Base-by-base conservation (phyloP, 1,284 basidiomycete species). In the Ceratobasidium sp. region DNA sequence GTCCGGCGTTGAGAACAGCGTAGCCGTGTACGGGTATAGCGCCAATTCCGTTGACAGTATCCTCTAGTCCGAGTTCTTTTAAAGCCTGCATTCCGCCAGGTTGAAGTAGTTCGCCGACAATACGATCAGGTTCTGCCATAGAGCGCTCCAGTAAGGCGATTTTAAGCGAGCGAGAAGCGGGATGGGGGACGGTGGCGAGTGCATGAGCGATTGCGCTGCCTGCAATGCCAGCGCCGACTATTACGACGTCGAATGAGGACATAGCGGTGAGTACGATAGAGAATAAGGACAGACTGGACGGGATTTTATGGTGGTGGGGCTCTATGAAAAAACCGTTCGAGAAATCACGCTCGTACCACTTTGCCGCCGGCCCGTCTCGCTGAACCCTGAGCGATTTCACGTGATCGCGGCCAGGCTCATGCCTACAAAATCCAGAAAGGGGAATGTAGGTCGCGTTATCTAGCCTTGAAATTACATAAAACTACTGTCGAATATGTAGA, bases 81-180 rank as follows among this genome's bases (percentile, higher is more conserved):
- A 99, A 86, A 0, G 95, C 92, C 3, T 88, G 86, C 26, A 97
- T 91, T 5, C 98, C 98, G 0, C 94, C 97, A 0, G 98, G 98
- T 82, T 99, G 97, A 26, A 99, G 87, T 0, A 99, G 90, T 84
- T 99, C 98, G 49, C 98, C 97, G 49, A 99, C 97, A 81, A 99
- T 99, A 31, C 97, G 90, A 87, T 99, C 96, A 0, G 98, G 97
- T 83, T 97, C 93, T 0, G 91, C 87, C 13, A 99, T 88, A 51
- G 97, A 97, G 61, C 96, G 90, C 84, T 98, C 95, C 77, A 98
- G 85, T 1, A 97, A 85, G 26, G 92, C 91, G 78, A 97, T 91
- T n/a, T 89, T 90, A 39, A 96, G 87, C 1, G 91, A 91, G 3
- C 81, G 73, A 49, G 75, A 61, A 28, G 78, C 15, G 35, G 68